Conservation (phyloP, 495 filamentous ascomycete genomes). For the Podospora appendiculata region DNA sequence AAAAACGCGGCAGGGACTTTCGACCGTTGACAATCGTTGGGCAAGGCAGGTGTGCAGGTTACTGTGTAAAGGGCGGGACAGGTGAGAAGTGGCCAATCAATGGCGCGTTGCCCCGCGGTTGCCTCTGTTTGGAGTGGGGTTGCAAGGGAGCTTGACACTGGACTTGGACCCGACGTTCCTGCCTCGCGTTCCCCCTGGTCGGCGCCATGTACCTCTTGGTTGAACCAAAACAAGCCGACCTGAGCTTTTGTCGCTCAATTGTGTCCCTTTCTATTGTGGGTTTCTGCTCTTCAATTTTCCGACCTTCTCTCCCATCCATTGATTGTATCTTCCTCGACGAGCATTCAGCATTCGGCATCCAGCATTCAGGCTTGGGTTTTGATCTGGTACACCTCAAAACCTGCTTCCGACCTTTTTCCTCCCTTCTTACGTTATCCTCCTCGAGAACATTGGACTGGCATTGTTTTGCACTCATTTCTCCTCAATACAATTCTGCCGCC, state of each 20-base stretch:
- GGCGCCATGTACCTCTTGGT: slow-evolving; percentile 18
- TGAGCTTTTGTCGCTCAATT: neutral
- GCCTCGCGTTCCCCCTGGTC: slow-evolving; percentile 16
- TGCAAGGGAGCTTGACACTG: slow-evolving; percentile 9
- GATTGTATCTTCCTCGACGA: too few relatives aligned
- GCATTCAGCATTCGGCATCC: too few relatives aligned
- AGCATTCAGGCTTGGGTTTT: too few relatives aligned
- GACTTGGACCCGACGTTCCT: slow-evolving; percentile 16
- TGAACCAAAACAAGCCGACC: slow-evolving; percentile 5
- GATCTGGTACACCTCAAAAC: too few relatives aligned
- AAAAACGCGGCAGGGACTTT: slow-evolving; percentile 20
- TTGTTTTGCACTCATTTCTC: too few relatives aligned
- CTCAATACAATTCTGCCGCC: too few relatives aligned
- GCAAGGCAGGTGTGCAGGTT: neutral
- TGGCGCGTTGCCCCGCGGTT: slow-evolving; percentile 38
- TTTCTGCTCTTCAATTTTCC: neutral
- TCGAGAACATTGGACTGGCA: too few relatives aligned
- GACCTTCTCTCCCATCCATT: neutral
- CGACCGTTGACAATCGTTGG: slow-evolving; percentile 2
- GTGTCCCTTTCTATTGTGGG: neutral
- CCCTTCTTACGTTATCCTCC: too few relatives aligned
- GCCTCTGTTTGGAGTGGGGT: slow-evolving; percentile 35
- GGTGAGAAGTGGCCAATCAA: slow-evolving; percentile 27
- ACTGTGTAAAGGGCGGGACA: neutral
- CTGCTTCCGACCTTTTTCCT: too few relatives aligned